Base-by-base conservation (phyloP, 768 basidiomycete species). In the Lentinula raphanica region DNA sequence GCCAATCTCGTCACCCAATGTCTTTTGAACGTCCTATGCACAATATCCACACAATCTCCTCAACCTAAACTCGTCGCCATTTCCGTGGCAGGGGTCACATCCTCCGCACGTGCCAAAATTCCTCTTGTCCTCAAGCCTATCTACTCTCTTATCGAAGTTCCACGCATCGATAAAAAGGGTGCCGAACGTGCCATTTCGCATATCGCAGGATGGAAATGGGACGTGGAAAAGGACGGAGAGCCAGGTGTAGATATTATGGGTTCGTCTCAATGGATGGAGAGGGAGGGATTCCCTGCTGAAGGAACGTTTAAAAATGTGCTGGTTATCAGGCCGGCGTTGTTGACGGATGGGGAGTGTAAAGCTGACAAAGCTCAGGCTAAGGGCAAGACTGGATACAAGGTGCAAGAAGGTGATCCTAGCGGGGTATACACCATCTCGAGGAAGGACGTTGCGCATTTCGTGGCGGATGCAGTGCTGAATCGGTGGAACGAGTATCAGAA, bases 371-470 rank as follows among this genome's bases (percentile, higher is more conserved):
- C 5, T 5, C 32, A 35, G n/a, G n/a, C n/a, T 12, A 61, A 60
- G 29, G 50, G 62, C 25, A 63, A 60, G 31, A 62, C 56, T 6
- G 64, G 65, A 27, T 87, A 87, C 66, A 64, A 72, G 21, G 76
- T 76, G 9, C 71, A 69, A 12, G 79, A 75, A 31, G 71, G 66
- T 15, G 76, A 82, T 19, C 11, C 81, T 12, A 66, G n/a, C n/a
- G n/a, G 68, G 2, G 72, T 71, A 3, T 88, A 76, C 64, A 79
- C 78, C 17, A 65, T 89, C 3, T 84, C 85, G 36, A 76, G 86
- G 64, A 75, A 72, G 63, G 87, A 89, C 64, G 83, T 85, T 1
- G 83, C 81, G 0, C 84, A 88, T 71, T 88, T 88, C 67, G 64
- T 88, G 13, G 79, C 76, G 3, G 78, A 86, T 49, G 74, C 69